Evolutionary conservation across 163 green algal genomes (phyloP).

Genomic region (Chloromonas sp.): DNA sequence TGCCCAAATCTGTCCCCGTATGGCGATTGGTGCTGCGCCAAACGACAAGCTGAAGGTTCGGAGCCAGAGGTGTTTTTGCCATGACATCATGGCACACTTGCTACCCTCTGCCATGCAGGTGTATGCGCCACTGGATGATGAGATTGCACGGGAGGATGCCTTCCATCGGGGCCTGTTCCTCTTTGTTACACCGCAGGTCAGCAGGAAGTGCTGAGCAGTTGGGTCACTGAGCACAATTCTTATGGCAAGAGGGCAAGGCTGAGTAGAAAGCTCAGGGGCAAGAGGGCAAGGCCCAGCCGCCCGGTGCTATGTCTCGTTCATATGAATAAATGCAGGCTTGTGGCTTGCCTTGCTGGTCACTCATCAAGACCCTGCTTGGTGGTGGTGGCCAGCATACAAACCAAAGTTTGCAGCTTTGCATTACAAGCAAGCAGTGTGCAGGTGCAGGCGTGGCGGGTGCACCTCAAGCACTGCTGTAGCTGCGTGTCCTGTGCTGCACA

Average conservation of each 20-base stretch:
- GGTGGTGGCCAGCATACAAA: too few relatives aligned
- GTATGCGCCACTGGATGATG: constrained; percentile 56
- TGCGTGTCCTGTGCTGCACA: neutral
- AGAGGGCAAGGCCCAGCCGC: neutral
- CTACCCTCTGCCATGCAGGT: constrained; percentile 32
- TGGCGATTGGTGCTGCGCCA: neutral
- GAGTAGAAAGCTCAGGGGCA: neutral
- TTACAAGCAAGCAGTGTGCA: too few relatives aligned
- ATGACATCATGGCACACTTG: neutral
- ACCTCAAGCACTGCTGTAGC: neutral
- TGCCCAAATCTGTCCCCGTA: too few relatives aligned
- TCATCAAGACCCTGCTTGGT: too few relatives aligned
- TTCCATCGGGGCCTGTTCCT: constrained; percentile 78
- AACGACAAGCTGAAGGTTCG: neutral
- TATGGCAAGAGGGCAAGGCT: neutral
- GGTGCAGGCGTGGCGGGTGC: too few relatives aligned
- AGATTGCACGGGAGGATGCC: constrained; percentile 26
- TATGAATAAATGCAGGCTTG: neutral
- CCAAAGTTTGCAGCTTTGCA: too few relatives aligned
- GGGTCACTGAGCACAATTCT: too few relatives aligned
- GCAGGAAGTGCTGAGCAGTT: neutral
- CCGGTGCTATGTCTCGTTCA: neutral
- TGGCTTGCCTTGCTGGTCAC: too few relatives aligned
- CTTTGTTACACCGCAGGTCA: constrained; percentile 58
- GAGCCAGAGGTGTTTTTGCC: neutral